Evolutionary conservation across 2,329 filamentous ascomycete species (phyloP), one percentile per base, ranked within the genome.

Genomic region (Lachnellula hyalina): DNA sequence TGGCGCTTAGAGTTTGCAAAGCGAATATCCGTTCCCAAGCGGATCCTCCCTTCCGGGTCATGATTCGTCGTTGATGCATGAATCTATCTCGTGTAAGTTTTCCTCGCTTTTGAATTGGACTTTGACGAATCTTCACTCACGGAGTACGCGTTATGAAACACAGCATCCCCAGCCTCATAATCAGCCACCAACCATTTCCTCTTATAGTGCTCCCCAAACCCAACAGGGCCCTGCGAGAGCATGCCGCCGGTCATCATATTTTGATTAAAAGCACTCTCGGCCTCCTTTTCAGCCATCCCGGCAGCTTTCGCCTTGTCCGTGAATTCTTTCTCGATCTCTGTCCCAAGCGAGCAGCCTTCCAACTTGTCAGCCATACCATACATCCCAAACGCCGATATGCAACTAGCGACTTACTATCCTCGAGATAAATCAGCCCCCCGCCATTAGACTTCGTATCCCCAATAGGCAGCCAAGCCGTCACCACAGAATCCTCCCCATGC

Each of bases 181-280:
- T 67, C 60, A 2, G 66, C 65, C 4, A 69, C 63, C 14, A 73
- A 55, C 71, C 70, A 73, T 19, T 57, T 62, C 51, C 58, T 49
- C 42, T 56, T 54, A 19, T 58, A 51, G 17, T 60, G 17, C 34
- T 61, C 57, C 2, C 67, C 58, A 58, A 70, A 62, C 32, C 54
- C 51, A 14, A 45, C 71, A 1, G 80, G 76, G 0, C 72, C 74
- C 32, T 82, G 75, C 9, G 75, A 75, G 2, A 85, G 70, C 36
- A 83, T 65, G 0, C 80, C 81, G 0, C 73, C 78, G 0, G 72
- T 69, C 71, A 83, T 78, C 81, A 84, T 84, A 58, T 84, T 83
- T 19, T 73, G 70, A 59, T 84, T 84, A 64, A 81, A 84, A 2
- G 75, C 79, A 32, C 68, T 70, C 42, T 69, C 73, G 1, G 73